Conservation (phyloP, 2,329 filamentous ascomycete genomes). For the Cladophialophora psammophila region DNA sequence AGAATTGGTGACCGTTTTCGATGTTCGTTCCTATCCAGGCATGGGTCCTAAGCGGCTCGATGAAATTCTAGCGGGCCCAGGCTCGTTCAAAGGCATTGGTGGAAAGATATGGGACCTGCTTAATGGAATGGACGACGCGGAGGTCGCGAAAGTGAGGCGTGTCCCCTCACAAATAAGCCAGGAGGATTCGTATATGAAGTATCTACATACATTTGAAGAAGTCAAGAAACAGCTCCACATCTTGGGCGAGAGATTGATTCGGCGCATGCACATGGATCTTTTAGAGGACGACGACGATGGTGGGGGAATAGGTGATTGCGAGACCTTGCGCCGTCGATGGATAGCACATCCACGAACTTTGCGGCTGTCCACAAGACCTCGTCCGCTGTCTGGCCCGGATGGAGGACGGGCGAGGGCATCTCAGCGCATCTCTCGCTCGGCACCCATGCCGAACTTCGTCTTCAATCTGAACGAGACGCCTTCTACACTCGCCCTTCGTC, state of each 20-base stretch:
- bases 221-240: slow-evolving; percentile 73
- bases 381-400: slow-evolving; percentile 60
- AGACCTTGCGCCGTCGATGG: slow-evolving; percentile 61
- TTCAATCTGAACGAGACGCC: slow-evolving; percentile 68
- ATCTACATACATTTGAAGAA: slow-evolving; percentile 67
- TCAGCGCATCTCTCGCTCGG: slow-evolving; percentile 77
- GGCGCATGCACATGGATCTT: slow-evolving; percentile 80
- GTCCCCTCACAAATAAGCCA: slow-evolving; percentile 90
- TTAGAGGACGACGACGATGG: slow-evolving; percentile 59
- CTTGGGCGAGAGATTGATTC: slow-evolving; percentile 73
- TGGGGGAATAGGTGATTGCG: slow-evolving; percentile 34
- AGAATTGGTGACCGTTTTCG: slow-evolving; percentile 67
- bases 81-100: slow-evolving; percentile 75
- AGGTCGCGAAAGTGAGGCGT: slow-evolving; percentile 74
- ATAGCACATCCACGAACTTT: slow-evolving; percentile 81
- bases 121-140: slow-evolving; percentile 78
- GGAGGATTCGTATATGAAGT: slow-evolving; percentile 83
- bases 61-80: slow-evolving; percentile 72
- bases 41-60: slow-evolving; percentile 73
- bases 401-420: slow-evolving; percentile 65
- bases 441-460: slow-evolving; percentile 74
- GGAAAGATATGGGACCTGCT: slow-evolving; percentile 77
- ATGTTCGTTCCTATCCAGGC: slow-evolving; percentile 68
- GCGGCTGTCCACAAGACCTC: slow-evolving; percentile 77
- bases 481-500: slow-evolving; percentile 68